Evolutionary conservation across 371 early-diverging fungal genomes (phyloP), one percentile per base, ranked within the genome.

Genomic region (Actinomortierella wolfii): DNA sequence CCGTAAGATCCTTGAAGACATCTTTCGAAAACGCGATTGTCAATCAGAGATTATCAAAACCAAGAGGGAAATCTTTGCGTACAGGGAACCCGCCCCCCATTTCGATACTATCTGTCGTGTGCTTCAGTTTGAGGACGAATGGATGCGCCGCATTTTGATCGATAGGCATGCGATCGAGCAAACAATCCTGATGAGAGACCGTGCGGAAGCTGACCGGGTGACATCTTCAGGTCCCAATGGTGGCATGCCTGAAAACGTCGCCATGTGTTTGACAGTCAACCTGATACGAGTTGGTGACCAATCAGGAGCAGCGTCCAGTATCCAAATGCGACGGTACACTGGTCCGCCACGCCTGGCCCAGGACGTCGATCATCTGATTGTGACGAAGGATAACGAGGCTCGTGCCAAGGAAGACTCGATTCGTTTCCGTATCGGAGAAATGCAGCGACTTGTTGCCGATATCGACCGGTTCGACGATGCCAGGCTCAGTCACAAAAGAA

Each of bases 121-220:
- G 0, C 59, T 97, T 15, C 81, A 90, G 44, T 81, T 95, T 56
- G 70, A 80, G 28, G 76, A 94, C 57, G 88, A 89, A 52, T 81
- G 88, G 64, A 95, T 95, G 9, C 86, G 87, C 41, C 82, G 90
- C 1, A 87, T 89, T 61, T 70, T 97, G 60, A 89, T 97, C 62
- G 84, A 91, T 45, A 70, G 84, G 41, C 79, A 79, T 64, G 70
- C 79, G 29, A 92, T 95, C 59, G 96, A 97, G 71, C 81, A 86
- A 23, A 85, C 80, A 5, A 80, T 94, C n/a, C 74, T 97, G 42
- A 86, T 94, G 43, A 79, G 84, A 15, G 79, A 84, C 26, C 89
- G 94, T 51, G 63, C 68, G 0, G 82, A 86, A 29, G 98, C 92
- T 13, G 93, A 96, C 67, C 52, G 68, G 0, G 55, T 96, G n/a